Percentiles rank a stretch among this genome's conserved stretches.
These are phyloP conservation scores for Thalia dealbata DNA, from an alignment of 176 grass and related monocot species.

Conservation along the genomic window DNA sequence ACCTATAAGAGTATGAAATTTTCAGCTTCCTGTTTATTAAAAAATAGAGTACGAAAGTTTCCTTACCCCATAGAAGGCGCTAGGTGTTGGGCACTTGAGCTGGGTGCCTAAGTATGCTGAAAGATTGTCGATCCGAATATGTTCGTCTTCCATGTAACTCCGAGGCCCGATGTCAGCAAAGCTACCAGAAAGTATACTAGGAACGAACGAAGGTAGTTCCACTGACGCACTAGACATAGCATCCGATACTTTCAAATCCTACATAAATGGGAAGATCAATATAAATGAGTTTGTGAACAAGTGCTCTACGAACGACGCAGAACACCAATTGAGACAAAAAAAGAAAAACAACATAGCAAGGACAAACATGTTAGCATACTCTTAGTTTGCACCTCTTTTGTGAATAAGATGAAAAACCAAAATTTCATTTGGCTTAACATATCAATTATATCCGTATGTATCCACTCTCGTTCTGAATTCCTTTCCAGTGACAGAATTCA, in stretches of 20 bases:
- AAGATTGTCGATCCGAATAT: conserved; percentile 80
- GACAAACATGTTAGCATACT: too few relatives aligned
- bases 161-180: conserved; percentile 76
- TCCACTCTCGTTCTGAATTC: too few relatives aligned
- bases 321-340: too few relatives aligned
- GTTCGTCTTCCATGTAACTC: conserved; percentile 82
- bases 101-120: conserved; percentile 47
- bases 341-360: too few relatives aligned
- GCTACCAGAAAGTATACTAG: conserved; percentile 66
- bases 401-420: too few relatives aligned
- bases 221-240: conserved; percentile 17
- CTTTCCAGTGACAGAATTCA: too few relatives aligned
- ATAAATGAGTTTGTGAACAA: background rate
- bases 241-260: conserved; percentile 33
- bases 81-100: conserved; percentile 46
- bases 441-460: too few relatives aligned
- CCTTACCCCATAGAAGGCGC: conserved; percentile 78
- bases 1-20: conserved; percentile 31
- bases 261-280: conserved; percentile 1
- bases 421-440: too few relatives aligned
- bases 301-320: background rate
- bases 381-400: too few relatives aligned
- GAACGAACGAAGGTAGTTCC: conserved; percentile 34
- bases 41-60: background rate
- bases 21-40: background rate